Evolutionary conservation across 2,329 filamentous ascomycete species (phyloP).

Genomic region (Aspergillus ochraceoroseus): DNA sequence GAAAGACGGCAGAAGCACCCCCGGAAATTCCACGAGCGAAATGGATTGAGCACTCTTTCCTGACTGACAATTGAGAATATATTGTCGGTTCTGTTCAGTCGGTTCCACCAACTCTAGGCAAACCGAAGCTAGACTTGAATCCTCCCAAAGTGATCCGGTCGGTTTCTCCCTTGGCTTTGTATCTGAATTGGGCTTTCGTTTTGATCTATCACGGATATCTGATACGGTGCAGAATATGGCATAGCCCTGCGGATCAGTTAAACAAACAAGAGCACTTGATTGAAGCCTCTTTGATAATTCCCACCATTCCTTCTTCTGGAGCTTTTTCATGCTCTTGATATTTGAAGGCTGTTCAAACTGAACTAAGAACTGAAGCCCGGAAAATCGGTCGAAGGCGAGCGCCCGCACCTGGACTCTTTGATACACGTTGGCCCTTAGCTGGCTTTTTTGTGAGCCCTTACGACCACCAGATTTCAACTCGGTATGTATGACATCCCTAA

Average conservation of each 20-base stretch:
- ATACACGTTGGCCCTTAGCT: slow-evolving; percentile 10
- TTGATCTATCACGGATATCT: slow-evolving; percentile 1
- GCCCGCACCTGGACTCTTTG: slow-evolving; percentile 1
- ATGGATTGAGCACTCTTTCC: slow-evolving; percentile 11
- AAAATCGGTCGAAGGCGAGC: slow-evolving; percentile 19
- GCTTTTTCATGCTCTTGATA: slow-evolving; percentile 7
- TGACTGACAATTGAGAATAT: slow-evolving; percentile 18
- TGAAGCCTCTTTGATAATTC: slow-evolving; percentile 29
- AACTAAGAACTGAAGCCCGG: slow-evolving; percentile 18
- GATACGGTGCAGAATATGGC: slow-evolving; percentile 28
- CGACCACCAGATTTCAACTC: slow-evolving; percentile 8
- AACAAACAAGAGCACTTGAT: slow-evolving; percentile 28
- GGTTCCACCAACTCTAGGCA: slow-evolving; percentile 28
- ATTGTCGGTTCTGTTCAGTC: slow-evolving; percentile 21
- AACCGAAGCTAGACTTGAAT: slow-evolving; percentile 27
- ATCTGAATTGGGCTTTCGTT: not conserved
- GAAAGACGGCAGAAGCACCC: slow-evolving; percentile 56
- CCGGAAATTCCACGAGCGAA: slow-evolving; percentile 58
- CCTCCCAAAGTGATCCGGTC: slow-evolving; percentile 23
- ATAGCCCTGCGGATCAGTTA: slow-evolving; percentile 19
- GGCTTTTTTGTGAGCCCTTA: slow-evolving; percentile 3
- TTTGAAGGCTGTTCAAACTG: slow-evolving; percentile 25
- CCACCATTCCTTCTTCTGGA: slow-evolving; percentile 28
- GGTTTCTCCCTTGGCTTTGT: slow-evolving; percentile 4
- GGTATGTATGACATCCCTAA: slow-evolving; percentile 31